These are phyloP conservation scores for Gossypium gossypioides DNA, from an alignment of 441 rosid species.

Conservation along the genomic window DNA sequence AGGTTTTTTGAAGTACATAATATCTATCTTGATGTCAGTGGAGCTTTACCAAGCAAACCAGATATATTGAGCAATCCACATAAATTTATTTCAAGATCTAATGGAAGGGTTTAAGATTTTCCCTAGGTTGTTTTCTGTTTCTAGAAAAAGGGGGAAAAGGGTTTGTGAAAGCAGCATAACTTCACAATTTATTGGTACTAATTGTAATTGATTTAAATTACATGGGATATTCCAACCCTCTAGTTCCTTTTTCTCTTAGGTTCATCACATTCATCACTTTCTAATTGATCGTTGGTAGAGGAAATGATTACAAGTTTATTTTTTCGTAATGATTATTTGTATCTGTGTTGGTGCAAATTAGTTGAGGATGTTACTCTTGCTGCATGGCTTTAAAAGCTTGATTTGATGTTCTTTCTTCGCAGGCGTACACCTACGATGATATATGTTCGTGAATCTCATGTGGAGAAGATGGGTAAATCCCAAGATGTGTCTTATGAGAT, in stretches of 20 bases:
- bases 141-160: background rate
- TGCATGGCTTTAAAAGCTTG: background rate
- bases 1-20: background rate
- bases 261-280: background rate
- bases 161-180: background rate
- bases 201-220: background rate
- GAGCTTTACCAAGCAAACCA: background rate
- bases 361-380: background rate
- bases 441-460: constrained; percentile 94
- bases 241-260: background rate
- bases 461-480: constrained; percentile 76
- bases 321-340: background rate
- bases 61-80: background rate
- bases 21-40: background rate
- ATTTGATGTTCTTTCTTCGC: constrained; percentile 15
- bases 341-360: background rate
- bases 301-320: background rate
- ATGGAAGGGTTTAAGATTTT: background rate
- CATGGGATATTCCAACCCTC: background rate
- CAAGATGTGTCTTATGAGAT: constrained; percentile 84
- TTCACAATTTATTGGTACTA: background rate
- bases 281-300: background rate
- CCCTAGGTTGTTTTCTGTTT: background rate
- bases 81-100: background rate
- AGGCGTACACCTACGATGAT: constrained; percentile 95